Conservation (phyloP, 2,329 filamentous ascomycete genomes). For the Penicillium occitanis region DNA sequence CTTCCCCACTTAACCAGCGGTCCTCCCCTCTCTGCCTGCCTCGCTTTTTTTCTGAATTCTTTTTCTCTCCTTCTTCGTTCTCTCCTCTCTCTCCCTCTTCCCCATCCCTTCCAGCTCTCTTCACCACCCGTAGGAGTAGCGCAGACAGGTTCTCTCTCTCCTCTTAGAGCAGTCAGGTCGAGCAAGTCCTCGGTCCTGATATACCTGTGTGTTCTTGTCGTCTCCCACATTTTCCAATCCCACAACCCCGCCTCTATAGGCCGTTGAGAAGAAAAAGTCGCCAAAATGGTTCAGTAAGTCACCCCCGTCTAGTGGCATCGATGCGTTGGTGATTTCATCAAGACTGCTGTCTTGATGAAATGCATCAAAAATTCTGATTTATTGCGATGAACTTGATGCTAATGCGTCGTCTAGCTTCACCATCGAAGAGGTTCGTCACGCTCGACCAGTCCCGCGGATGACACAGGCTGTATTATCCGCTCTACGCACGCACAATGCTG, state of each 20-base stretch:
- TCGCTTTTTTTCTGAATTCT: slow-evolving; percentile 21
- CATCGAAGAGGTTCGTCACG: slow-evolving; percentile 72
- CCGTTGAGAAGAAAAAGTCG: slow-evolving; percentile 57
- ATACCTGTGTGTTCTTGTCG: slow-evolving; percentile 39
- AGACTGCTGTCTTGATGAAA: slow-evolving; percentile 21
- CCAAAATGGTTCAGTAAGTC: slow-evolving; percentile 99
- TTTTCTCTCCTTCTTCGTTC: slow-evolving; percentile 31
- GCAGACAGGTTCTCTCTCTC: slow-evolving; percentile 39
- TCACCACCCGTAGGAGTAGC: slow-evolving; percentile 37
- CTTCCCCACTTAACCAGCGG: slow-evolving; percentile 29
- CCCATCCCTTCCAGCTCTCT: slow-evolving; percentile 29
- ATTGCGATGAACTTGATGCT: slow-evolving; percentile 26
- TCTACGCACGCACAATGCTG: slow-evolving; percentile 24
- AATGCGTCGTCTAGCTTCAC: slow-evolving; percentile 72
- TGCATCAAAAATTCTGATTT: background rate
- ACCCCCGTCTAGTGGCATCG: background rate
- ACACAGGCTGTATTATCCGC: background rate
- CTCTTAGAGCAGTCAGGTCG: slow-evolving; percentile 37
- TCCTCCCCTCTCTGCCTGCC: slow-evolving; percentile 11
- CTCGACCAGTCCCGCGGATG: slow-evolving; percentile 7
- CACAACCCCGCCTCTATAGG: slow-evolving; percentile 44
- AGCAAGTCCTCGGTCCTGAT: slow-evolving; percentile 47
- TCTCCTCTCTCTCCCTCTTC: slow-evolving; percentile 25
- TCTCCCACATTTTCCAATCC: slow-evolving; percentile 26
- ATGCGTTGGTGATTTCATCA: background rate